Evolutionary conservation across 1,284 basidiomycete genomes (phyloP).

Genomic region (Irpex sp.): DNA sequence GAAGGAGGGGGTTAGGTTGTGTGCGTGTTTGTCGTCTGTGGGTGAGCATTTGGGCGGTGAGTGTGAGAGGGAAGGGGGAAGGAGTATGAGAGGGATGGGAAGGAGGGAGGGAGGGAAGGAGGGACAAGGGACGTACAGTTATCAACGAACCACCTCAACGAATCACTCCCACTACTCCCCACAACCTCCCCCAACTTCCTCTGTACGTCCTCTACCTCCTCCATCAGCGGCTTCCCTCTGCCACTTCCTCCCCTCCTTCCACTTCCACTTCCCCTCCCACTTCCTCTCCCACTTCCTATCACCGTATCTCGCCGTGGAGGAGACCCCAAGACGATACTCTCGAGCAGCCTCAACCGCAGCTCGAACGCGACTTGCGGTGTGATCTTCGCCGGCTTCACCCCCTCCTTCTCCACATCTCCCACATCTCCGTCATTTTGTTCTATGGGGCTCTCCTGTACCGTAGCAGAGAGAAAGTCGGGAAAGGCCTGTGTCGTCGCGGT

Average conservation of each 20-base stretch:
- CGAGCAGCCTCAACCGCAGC: conserved; percentile 70
- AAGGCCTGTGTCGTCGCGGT: conserved; percentile 17
- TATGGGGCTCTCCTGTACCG: not conserved
- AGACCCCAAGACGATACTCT: conserved; percentile 67
- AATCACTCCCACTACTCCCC: conserved; percentile 61
- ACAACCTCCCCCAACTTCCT: conserved; percentile 50
- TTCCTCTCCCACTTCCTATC: no score
- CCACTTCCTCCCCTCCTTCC: no score
- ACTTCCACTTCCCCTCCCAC: no score
- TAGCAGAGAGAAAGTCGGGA: not conserved
- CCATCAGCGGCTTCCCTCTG: conserved; percentile 49
- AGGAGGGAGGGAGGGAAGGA: not conserved
- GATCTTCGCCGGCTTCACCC: conserved; percentile 23
- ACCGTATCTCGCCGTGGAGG: no score
- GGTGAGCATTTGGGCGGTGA: not conserved
- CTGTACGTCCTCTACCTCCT: conserved; percentile 60
- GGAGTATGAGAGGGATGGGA: not conserved
- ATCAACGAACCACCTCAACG: conserved; percentile 58
- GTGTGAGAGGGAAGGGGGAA: no score
- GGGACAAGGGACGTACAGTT: conserved; percentile 48
- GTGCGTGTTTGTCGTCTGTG: conserved; percentile 70
- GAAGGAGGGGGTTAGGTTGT: conserved; percentile 68
- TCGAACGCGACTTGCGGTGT: conserved; percentile 66
- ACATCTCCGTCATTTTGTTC: no score
- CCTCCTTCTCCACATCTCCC: not conserved